Evolutionary conservation across 345 rosid genomes (phyloP), one percentile per base, ranked within the genome.

Genomic region (Murraya paniculata): DNA sequence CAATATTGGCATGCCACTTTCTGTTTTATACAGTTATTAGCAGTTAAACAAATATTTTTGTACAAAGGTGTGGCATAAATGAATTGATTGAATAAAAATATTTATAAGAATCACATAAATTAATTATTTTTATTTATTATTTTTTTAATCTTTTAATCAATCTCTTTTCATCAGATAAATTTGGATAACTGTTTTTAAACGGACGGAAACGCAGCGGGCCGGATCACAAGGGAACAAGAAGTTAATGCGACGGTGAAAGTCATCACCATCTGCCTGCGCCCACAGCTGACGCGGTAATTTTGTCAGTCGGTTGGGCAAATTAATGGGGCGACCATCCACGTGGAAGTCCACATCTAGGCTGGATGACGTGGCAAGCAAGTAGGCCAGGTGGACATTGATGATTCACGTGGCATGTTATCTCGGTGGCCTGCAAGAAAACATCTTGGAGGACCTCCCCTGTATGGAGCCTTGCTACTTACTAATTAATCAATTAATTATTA

Each of bases 201-300:
- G 13, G 25, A 10, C 2, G 33, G 39, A 77, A 45, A 70, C 73
- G 66, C 9, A 33, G 64, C 2, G 73, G 75, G 14, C 58, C 9
- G 3, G 9, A 45, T 19, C 58, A 22, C 5, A 25, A 14, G 77
- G 76, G 71, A 73, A 71, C 85, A 71, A 6, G 28, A 75, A 82
- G 68, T 82, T n/a, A 85, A 81, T 79, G 78, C 35, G 87, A 82
- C 21, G 69, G 35, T 69, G 81, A 39, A 77, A 74, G 71, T 28
- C 71, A 18, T 8, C n/a, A 4, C 57, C 57, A 18, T 53, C 18
- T 5, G 57, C 57, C 21, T 18, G 22, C 19, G 6, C 4, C 7
- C 22, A 18, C 50, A 24, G 74, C 53, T 35, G 76, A 58, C 31
- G 28, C 7, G 78, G 75, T 31, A 25, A n/a, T 78, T 66, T 56